Evolutionary conservation across 371 early-diverging fungal genomes (phyloP), one percentile per base, ranked within the genome.

Genomic region (Batkoa obscura): DNA sequence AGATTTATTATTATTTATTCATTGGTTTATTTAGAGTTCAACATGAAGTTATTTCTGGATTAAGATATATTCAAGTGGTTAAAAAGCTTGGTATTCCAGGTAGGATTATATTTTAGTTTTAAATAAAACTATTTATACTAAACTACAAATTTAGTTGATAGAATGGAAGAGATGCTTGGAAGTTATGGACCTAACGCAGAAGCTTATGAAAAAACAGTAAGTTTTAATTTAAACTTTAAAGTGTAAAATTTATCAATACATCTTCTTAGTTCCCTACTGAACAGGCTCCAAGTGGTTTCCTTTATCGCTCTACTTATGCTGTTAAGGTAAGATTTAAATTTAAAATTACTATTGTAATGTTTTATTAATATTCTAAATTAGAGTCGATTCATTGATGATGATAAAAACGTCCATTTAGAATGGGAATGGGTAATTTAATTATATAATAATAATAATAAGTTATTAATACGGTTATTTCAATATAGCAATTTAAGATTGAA

Each of bases 161-260:
- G 81, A 73, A 74, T 73, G 57, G 91, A 94, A 63, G 91, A 91
- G 64, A 94, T 96, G 94, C 75, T 92, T 59, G 97, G 94, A 55
- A 84, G 86, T 59, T 96, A 90, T 59, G 94, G 93, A 37, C 94
- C 97, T 47, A 65, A 72, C 39, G 60, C 72, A 38, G 75, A 78
- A 31, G 56, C 79, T 48, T 88, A 90, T 64, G 86, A 84, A 61
- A 87, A 86, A 74, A 81, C 74, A 58, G 67, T 72, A 46, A n/a
- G 39, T 31, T 23, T 23, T 33, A 10, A 23, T 46, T 15, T 13
- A 6, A 32, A 9, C 53, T 54, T 58, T 33, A 0, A 3, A 12
- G 31, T 35, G 36, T 38, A 0, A 35, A 17, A 41, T 5, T 10
- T 33, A 10, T 30, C 23, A 23, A 23, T 23, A 23, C 23, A 23